Evolutionary conservation across 2,329 filamentous ascomycete genomes (phyloP).

Genomic region (Trichoderma brevicompactum): DNA sequence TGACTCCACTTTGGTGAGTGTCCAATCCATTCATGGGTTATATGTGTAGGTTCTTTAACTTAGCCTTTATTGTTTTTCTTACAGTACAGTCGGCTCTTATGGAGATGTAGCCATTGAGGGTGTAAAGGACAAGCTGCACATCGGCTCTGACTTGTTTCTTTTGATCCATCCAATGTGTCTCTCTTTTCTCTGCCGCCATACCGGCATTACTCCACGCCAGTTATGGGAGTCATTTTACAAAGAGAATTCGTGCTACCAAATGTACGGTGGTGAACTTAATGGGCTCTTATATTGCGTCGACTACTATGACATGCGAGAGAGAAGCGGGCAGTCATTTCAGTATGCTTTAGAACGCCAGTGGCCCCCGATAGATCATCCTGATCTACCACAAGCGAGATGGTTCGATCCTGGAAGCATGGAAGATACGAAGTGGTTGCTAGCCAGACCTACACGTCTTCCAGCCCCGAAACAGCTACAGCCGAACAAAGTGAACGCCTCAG

Average conservation of each 20-base stretch:
- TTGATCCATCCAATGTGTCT: slow-evolving; percentile 3
- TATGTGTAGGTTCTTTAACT: neutral
- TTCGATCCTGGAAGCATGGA: slow-evolving; percentile 16
- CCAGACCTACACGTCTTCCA: slow-evolving; percentile 2
- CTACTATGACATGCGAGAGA: slow-evolving; percentile 9
- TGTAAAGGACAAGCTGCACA: neutral
- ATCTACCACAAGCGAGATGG: neutral
- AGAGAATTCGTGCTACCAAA: neutral
- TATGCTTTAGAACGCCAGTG: neutral
- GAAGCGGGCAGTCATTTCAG: neutral
- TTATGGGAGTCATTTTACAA: slow-evolving; percentile 7
- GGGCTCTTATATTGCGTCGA: slow-evolving; percentile 12
- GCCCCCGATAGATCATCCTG: neutral
- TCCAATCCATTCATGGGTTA: neutral
- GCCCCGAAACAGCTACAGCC: neutral
- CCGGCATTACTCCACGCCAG: neutral
- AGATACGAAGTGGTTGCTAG: slow-evolving; percentile 7
- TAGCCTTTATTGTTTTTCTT: neutral
- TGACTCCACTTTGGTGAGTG: slow-evolving; percentile 14
- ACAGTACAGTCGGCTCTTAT: neutral
- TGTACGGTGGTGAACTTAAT: neutral
- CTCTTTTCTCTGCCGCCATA: slow-evolving; percentile 9
- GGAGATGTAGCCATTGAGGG: neutral
- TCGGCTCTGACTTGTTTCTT: neutral
- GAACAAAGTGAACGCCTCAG: neutral